phyloP scores from a whole-genome alignment of 257 asterid genomes.

The Rubia yunnanensis region DNA sequence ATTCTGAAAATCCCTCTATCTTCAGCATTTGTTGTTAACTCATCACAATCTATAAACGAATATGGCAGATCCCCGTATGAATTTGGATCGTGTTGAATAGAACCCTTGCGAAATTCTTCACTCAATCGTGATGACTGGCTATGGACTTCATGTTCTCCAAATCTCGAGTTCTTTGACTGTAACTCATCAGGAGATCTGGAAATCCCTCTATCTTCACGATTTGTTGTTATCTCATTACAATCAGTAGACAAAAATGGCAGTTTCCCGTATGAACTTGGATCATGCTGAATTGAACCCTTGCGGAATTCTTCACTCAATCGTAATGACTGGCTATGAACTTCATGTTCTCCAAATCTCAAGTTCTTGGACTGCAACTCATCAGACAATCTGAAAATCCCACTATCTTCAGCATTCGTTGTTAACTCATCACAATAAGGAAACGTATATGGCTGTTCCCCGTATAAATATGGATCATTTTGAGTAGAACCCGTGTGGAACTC shows the following conservation, averaged over 20 bases:
- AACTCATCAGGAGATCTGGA: conserved; percentile 8
- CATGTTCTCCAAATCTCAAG: not conserved
- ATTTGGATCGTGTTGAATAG: conserved; percentile 10
- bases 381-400: conserved; percentile 3
- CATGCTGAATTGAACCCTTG: conserved; percentile 7
- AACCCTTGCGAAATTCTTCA: conserved; percentile 7
- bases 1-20: conserved; percentile 9
- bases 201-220: conserved; percentile 13
- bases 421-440: conserved; percentile 10
- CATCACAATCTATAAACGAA: conserved; percentile 11
- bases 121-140: not conserved
- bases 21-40: conserved; percentile 1
- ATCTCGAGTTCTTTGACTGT: not conserved
- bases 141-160: not conserved
- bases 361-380: not conserved
- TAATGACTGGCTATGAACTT: not conserved
- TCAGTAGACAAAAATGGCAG: conserved; percentile 11
- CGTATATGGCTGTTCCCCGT: conserved; percentile 4
- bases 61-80: conserved; percentile 8
- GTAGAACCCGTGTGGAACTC: conserved; percentile 10
- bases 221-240: conserved; percentile 6
- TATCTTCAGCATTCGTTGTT: conserved; percentile 12
- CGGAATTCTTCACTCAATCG: not conserved
- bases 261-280: conserved; percentile 2
- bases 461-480: conserved; percentile 4